Conservation (phyloP, 163 green algal species). For the Smithsoniella earleae region DNA sequence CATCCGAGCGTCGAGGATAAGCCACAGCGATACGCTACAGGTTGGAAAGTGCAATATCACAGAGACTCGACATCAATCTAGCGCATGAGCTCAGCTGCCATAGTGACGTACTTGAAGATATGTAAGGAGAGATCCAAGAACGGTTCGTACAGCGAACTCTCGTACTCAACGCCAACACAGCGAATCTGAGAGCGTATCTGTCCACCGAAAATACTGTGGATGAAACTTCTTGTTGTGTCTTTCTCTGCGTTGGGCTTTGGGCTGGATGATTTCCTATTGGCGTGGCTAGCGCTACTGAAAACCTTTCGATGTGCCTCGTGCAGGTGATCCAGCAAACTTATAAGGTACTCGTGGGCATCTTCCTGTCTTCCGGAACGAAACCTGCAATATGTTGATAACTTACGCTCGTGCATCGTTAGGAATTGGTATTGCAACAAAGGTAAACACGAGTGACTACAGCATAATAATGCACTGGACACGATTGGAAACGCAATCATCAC, state of each 20-base stretch:
- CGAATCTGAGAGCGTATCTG: slow-evolving; percentile 68
- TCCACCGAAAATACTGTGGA: slow-evolving; percentile 87
- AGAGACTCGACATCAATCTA: no score
- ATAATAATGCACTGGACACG: no score
- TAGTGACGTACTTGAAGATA: slow-evolving; percentile 47
- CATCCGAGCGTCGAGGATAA: no score
- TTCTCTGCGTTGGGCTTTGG: no score
- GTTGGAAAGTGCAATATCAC: no score
- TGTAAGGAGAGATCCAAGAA: slow-evolving; percentile 88
- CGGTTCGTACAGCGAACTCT: slow-evolving; percentile 73
- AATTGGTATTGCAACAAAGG: no score
- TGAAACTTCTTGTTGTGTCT: slow-evolving; percentile 70
- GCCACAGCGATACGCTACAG: no score
- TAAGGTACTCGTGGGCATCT: slow-evolving; percentile 92
- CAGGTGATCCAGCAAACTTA: slow-evolving; percentile 83
- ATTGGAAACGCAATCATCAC: no score
- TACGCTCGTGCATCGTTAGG: no score
- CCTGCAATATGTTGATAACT: slow-evolving; percentile 51
- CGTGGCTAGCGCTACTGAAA: slow-evolving; percentile 13
- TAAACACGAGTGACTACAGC: background rate
- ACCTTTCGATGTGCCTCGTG: slow-evolving; percentile 53
- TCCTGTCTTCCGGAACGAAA: slow-evolving; percentile 85
- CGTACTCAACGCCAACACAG: slow-evolving; percentile 72
- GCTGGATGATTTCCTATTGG: no score
- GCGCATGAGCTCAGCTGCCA: no score